phyloP scores from a whole-genome alignment of 2,329 filamentous ascomycete species.

The Fusarium foetens region DNA sequence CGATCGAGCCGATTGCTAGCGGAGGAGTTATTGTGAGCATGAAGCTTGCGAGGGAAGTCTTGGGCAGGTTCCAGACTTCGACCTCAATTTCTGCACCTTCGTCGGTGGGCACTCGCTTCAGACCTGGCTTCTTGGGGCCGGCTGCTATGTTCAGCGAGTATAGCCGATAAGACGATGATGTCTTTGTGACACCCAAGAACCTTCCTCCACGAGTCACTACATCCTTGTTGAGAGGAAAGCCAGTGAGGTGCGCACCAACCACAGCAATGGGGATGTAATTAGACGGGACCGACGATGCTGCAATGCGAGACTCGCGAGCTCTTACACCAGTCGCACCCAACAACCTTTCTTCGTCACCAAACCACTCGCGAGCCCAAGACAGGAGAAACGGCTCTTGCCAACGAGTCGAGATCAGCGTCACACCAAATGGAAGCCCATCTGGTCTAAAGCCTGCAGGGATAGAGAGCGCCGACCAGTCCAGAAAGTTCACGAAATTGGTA shows the following conservation, averaged over 20 bases:
- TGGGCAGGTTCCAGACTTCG: conserved; percentile 51
- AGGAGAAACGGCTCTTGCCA: conserved; percentile 51
- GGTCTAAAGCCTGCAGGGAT: conserved; percentile 60
- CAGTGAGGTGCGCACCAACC: conserved; percentile 50
- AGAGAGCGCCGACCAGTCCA: conserved; percentile 65
- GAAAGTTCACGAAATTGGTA: conserved; percentile 69
- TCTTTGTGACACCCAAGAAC: conserved; percentile 42
- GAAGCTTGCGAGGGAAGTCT: conserved; percentile 45
- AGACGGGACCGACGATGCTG: not conserved
- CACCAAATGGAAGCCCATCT: conserved; percentile 52
- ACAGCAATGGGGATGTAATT: conserved; percentile 44
- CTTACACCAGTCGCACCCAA: conserved; percentile 46
- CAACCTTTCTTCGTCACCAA: conserved; percentile 28
- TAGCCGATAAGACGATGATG: conserved; percentile 46
- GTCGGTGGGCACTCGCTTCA: conserved; percentile 40
- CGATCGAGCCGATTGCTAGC: conserved; percentile 50
- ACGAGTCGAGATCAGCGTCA: conserved; percentile 50
- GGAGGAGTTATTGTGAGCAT: conserved; percentile 48
- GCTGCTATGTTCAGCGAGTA: conserved; percentile 41
- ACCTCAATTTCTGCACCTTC: conserved; percentile 47
- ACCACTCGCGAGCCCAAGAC: conserved; percentile 45
- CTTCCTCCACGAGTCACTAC: conserved; percentile 46
- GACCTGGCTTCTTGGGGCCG: conserved; percentile 46
- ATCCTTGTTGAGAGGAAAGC: conserved; percentile 50
- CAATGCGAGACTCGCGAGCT: not conserved